phyloP scores from a whole-genome alignment of 2,329 filamentous ascomycete species.

The Tolypocladium guangdongense region DNA sequence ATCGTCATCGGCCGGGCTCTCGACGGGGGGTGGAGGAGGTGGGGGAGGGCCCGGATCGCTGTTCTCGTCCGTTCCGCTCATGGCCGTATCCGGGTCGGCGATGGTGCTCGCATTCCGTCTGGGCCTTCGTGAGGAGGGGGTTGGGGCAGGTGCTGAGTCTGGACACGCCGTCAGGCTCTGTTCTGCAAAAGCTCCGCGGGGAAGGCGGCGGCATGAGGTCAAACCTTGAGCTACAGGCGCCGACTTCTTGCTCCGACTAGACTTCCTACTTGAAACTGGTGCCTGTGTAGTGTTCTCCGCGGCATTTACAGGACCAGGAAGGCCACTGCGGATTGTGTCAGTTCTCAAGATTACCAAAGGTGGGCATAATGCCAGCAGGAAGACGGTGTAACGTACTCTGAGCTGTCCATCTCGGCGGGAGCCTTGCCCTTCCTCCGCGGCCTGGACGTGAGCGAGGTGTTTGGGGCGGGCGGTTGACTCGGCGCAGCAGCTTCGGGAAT shows the following conservation, averaged over 20 bases:
- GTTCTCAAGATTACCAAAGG: not conserved
- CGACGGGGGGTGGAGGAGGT: slow-evolving; percentile 25
- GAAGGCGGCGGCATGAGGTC: not conserved
- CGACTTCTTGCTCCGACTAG: slow-evolving; percentile 58
- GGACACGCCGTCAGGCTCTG: slow-evolving; percentile 5
- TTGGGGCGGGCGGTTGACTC: slow-evolving; percentile 18
- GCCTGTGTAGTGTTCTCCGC: slow-evolving; percentile 45
- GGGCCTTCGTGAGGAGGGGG: slow-evolving; percentile 33
- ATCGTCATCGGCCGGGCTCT: slow-evolving; percentile 26
- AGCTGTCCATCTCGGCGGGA: slow-evolving; percentile 59
- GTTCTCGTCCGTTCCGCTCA: slow-evolving; percentile 58
- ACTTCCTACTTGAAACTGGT: slow-evolving; percentile 60
- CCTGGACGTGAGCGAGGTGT: slow-evolving; percentile 22
- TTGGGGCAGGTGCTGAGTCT: slow-evolving; percentile 23
- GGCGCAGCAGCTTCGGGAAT: slow-evolving; percentile 37
- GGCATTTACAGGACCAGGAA: slow-evolving; percentile 48
- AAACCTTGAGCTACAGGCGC: slow-evolving; percentile 33
- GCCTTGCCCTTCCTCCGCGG: slow-evolving; percentile 51
- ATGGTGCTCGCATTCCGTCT: slow-evolving; percentile 43
- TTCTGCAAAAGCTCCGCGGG: not conserved
- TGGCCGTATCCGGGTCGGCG: slow-evolving; percentile 53
- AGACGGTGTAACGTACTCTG: slow-evolving; percentile 40
- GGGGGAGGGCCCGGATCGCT: slow-evolving; percentile 29
- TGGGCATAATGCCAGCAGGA: not conserved
- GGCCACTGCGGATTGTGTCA: slow-evolving; percentile 11